Evolutionary conservation across 257 asterid genomes (phyloP).

Genomic region (Linderniella brevidens): DNA sequence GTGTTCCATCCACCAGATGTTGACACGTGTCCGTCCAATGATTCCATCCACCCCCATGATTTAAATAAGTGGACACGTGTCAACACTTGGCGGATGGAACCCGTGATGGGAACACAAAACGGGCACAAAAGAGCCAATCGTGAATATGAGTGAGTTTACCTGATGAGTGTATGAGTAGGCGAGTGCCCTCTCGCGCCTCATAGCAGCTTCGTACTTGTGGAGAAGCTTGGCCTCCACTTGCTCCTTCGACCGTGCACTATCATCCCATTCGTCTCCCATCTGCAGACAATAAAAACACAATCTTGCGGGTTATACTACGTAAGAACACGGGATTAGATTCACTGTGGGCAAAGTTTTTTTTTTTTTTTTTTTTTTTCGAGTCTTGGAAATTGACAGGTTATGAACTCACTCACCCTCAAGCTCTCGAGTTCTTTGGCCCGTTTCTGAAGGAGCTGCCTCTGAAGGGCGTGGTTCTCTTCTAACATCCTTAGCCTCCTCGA

Average conservation of each 20-base stretch:
- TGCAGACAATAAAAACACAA: slow-evolving; percentile 13
- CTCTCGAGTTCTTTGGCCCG: slow-evolving; percentile 74
- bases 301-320: background rate
- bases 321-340: background rate
- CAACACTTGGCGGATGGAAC: too few species aligned
- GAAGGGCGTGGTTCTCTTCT: slow-evolving; percentile 86
- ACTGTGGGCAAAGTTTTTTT: too few species aligned
- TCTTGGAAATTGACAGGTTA: slow-evolving; percentile 3
- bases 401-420: slow-evolving; percentile 44
- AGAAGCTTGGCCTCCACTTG: slow-evolving; percentile 58
- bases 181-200: slow-evolving; percentile 86
- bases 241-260: slow-evolving; percentile 66
- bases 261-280: slow-evolving; percentile 91
- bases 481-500: slow-evolving; percentile 66
- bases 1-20: too few species aligned
- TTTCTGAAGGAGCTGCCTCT: slow-evolving; percentile 77
- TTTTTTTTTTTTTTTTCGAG: too few species aligned
- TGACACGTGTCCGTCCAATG: too few species aligned
- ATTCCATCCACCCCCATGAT: too few species aligned
- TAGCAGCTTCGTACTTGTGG: slow-evolving; percentile 66
- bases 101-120: too few species aligned
- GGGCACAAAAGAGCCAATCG: too few species aligned
- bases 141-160: background rate
- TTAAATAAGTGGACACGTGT: too few species aligned
- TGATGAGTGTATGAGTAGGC: slow-evolving; percentile 53